phyloP scores from a whole-genome alignment of 495 filamentous ascomycete genomes.

The Entonaema liquescens region DNA sequence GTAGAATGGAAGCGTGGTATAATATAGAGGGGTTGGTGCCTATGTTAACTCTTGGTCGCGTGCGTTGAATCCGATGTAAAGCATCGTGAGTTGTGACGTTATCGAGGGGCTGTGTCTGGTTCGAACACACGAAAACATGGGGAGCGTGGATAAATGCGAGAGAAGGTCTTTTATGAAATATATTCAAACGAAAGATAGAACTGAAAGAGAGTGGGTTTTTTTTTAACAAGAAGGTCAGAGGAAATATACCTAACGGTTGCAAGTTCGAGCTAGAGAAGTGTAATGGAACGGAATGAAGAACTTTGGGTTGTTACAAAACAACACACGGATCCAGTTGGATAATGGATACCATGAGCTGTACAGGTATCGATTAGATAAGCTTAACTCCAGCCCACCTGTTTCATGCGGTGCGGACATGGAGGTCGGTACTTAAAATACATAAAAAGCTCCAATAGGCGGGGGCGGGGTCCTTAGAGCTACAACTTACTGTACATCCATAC shows the following conservation, averaged over 20 bases:
- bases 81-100: constrained; percentile 38
- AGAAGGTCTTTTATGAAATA: background rate
- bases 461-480: constrained; percentile 14
- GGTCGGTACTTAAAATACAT: background rate
- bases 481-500: no score
- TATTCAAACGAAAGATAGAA: background rate
- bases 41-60: constrained; percentile 39
- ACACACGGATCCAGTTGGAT: background rate
- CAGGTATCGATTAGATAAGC: constrained; percentile 1
- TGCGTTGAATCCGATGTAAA: constrained; percentile 13
- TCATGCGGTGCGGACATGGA: no score
- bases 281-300: background rate
- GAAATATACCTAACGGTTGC: constrained; percentile 4
- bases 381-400: no score
- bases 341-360: background rate
- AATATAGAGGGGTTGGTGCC: background rate
- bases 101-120: constrained; percentile 26
- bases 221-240: background rate
- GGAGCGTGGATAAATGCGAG: background rate
- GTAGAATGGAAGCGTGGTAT: background rate
- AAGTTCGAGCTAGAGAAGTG: background rate
- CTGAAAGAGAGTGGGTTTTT: background rate
- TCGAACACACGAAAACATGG: constrained; percentile 18
- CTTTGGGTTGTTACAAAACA: background rate
- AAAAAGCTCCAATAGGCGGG: constrained; percentile 1